A percentile compares a stretch with the other conserved stretches of the same genome.
Evolutionary conservation across 345 rosid species (phyloP).

Genomic region (Brassica carinata): DNA sequence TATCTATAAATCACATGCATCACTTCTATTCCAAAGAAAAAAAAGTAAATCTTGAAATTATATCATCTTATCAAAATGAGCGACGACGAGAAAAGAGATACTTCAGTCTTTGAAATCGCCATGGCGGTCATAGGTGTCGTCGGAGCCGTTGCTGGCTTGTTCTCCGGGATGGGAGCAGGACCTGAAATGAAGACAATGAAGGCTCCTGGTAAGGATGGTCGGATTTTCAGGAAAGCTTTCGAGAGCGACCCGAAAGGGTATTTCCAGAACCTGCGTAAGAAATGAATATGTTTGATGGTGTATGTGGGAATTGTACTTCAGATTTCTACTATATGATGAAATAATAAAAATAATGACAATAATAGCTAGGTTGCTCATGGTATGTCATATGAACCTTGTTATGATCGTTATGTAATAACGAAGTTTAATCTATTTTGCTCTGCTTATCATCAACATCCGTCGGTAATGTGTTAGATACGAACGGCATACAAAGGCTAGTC

Average conservation of each 20-base stretch:
- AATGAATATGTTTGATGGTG: slow-evolving; percentile 14
- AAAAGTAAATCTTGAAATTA: neutral
- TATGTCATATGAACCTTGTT: slow-evolving; percentile 14
- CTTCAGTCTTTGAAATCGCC: neutral
- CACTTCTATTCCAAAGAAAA: neutral
- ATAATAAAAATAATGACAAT: neutral
- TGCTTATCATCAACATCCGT: neutral
- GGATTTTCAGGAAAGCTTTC: slow-evolving; percentile 14
- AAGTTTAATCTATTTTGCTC: neutral
- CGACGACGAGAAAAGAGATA: neutral
- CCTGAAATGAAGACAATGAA: slow-evolving; percentile 12
- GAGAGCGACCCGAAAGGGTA: slow-evolving; percentile 20
- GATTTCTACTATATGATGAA: neutral
- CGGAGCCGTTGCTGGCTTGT: slow-evolving; percentile 22
- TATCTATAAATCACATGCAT: slow-evolving; percentile 20
- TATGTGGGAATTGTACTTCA: neutral
- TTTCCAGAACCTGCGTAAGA: slow-evolving; percentile 29
- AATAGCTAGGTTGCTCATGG: neutral
- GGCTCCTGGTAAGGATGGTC: slow-evolving; percentile 29
- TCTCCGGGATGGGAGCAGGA: neutral
- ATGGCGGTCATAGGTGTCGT: slow-evolving; percentile 1
- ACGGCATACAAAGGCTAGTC: neutral
- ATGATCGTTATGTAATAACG: neutral
- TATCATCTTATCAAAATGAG: slow-evolving; percentile 2
- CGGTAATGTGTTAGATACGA: neutral